Evolutionary conservation across 495 filamentous ascomycete genomes (phyloP).

Genomic region (Margaritispora aquatica): DNA sequence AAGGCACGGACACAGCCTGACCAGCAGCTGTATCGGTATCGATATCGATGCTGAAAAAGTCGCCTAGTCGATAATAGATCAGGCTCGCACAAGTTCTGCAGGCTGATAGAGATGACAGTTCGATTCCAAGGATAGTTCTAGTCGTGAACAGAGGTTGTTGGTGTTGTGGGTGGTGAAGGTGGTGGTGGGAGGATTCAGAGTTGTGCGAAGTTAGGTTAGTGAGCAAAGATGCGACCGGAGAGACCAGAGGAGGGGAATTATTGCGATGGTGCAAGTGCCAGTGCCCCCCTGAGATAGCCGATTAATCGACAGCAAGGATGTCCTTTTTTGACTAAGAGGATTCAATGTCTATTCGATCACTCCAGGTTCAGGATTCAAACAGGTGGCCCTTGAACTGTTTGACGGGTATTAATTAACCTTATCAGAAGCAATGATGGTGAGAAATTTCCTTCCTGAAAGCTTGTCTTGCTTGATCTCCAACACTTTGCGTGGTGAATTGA

Average conservation of each 20-base stretch:
- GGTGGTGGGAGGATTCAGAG: neutral
- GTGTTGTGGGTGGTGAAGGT: neutral
- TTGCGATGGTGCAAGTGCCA: neutral
- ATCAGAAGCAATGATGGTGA: neutral
- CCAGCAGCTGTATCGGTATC: neutral
- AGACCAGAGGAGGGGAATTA: neutral
- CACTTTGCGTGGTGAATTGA: neutral
- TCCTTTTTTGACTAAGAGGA: neutral
- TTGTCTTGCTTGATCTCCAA: neutral
- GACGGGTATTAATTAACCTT: neutral
- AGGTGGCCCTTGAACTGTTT: neutral
- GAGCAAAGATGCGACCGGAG: neutral
- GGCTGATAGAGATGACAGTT: too few species aligned
- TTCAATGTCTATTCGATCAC: too few species aligned
- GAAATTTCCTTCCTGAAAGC: neutral
- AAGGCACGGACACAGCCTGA: neutral
- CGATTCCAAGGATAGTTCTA: neutral
- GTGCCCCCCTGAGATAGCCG: neutral
- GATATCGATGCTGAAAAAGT: neutral
- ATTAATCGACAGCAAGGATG: slow-evolving; percentile 1
- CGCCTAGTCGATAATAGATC: too few species aligned
- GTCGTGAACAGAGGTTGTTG: neutral
- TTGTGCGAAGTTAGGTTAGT: too few species aligned
- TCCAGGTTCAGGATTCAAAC: neutral
- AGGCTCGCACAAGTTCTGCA: too few species aligned